Conservation (phyloP, 306 rosid species). For the Phaseolus lunatus region DNA sequence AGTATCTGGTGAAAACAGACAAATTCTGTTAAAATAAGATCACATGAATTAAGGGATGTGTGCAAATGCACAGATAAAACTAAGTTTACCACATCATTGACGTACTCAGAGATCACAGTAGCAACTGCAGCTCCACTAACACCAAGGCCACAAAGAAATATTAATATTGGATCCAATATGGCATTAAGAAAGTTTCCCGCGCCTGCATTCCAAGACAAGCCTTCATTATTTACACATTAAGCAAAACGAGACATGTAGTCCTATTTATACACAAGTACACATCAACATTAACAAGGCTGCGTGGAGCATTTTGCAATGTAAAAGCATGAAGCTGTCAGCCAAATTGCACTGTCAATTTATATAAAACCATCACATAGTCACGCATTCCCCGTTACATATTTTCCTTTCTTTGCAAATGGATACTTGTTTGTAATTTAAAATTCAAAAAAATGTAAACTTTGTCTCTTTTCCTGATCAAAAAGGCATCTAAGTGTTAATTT, state of each 20-base stretch:
- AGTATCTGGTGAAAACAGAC: constrained; percentile 65
- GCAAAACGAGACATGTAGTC: constrained; percentile 31
- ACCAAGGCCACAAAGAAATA: constrained; percentile 73
- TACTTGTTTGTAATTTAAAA: constrained; percentile 27
- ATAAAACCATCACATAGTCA: constrained; percentile 6
- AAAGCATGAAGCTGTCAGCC: constrained; percentile 21
- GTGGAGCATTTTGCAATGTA: constrained; percentile 16
- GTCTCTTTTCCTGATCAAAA: constrained; percentile 21
- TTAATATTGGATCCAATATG: constrained; percentile 74
- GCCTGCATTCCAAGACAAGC: constrained; percentile 59
- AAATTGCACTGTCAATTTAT: constrained; percentile 2
- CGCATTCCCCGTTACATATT: constrained; percentile 30
- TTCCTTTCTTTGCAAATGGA: constrained; percentile 4
- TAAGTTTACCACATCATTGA: constrained; percentile 87
- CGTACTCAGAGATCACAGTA: constrained; percentile 94
- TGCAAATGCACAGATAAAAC: constrained; percentile 53
- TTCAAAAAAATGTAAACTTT: constrained; percentile 8
- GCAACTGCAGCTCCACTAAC: constrained; percentile 87
- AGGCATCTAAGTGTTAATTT: constrained; percentile 8
- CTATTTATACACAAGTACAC: no score
- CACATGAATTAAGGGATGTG: constrained; percentile 39
- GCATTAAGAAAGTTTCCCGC: constrained; percentile 81
- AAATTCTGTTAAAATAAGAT: constrained; percentile 44
- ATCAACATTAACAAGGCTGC: constrained; percentile 28
- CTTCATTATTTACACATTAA: constrained; percentile 36